A percentile compares a stretch with the other conserved stretches of the same genome.
These are phyloP conservation scores for Bipolaris cookei DNA, from an alignment of 2,329 filamentous ascomycete genomes.

Conservation along the genomic window DNA sequence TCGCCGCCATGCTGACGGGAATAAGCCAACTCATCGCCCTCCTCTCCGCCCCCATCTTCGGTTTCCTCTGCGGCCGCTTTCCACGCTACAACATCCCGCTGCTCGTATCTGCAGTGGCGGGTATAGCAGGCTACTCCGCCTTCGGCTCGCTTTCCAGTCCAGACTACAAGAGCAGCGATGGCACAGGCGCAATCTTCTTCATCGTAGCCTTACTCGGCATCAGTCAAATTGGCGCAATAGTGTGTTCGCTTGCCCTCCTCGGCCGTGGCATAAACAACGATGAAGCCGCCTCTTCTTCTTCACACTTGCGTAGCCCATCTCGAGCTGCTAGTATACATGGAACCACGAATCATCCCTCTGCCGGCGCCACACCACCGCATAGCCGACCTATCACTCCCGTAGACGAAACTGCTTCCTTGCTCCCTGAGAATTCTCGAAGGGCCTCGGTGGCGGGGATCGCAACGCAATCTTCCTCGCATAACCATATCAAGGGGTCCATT, in stretches of 20 bases:
- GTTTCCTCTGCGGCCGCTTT: conserved; percentile 77
- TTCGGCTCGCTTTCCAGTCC: conserved; percentile 81
- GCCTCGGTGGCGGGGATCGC: neutral
- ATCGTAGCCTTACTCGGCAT: conserved; percentile 83
- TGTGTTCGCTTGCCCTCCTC: conserved; percentile 89
- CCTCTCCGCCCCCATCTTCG: conserved; percentile 83
- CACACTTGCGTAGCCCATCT: neutral
- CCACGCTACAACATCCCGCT: conserved; percentile 73
- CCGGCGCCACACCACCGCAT: conserved; percentile 42
- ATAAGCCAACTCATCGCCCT: conserved; percentile 87
- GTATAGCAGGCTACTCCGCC: conserved; percentile 76
- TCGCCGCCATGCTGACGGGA: conserved; percentile 86
- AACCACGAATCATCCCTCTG: conserved; percentile 37
- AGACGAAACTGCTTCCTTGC: conserved; percentile 39
- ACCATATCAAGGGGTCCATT: conserved; percentile 87
- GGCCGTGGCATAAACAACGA: conserved; percentile 75
- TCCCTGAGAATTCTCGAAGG: conserved; percentile 19
- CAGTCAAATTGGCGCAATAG: conserved; percentile 94
- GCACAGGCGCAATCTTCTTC: conserved; percentile 72
- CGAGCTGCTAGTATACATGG: conserved; percentile 6
- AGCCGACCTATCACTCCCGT: conserved; percentile 39
- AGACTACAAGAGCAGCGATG: conserved; percentile 73
- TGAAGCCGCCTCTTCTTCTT: conserved; percentile 30
- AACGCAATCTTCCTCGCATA: conserved; percentile 35
- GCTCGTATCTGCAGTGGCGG: conserved; percentile 71